phyloP scores from a whole-genome alignment of 768 basidiomycete genomes.

The Xerocomus spinulosus region DNA sequence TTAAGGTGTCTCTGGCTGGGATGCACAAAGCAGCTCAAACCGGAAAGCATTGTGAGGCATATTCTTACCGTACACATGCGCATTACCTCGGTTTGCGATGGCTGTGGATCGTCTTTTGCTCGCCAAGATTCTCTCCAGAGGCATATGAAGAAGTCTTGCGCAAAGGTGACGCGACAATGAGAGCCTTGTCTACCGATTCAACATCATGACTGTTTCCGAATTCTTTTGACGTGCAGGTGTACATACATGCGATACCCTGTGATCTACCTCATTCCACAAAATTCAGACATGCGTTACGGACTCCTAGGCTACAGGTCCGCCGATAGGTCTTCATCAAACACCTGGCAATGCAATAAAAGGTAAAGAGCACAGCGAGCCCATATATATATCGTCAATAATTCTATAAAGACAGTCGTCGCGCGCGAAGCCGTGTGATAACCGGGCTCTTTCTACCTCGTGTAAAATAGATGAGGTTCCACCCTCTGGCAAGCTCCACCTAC shows the following conservation, averaged over 20 bases:
- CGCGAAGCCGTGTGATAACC: too few species aligned
- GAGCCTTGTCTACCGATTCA: not conserved
- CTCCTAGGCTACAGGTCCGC: too few species aligned
- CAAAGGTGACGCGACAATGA: not conserved
- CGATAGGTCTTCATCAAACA: too few species aligned
- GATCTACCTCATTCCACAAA: not conserved
- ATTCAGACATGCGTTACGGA: too few species aligned
- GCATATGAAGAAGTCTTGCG: constrained; percentile 20
- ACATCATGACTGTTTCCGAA: too few species aligned
- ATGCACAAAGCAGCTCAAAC: constrained; percentile 22
- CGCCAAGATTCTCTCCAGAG: constrained; percentile 25
- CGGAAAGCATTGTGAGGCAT: constrained; percentile 24
- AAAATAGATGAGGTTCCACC: too few species aligned
- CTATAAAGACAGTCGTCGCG: too few species aligned
- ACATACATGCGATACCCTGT: not conserved
- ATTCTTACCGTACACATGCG: constrained; percentile 21
- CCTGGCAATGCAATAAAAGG: not conserved
- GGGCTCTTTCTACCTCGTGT: not conserved
- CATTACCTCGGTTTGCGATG: constrained; percentile 6
- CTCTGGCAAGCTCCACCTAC: not conserved
- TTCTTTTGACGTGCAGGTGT: too few species aligned
- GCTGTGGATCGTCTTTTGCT: constrained; percentile 23
- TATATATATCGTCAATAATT: too few species aligned
- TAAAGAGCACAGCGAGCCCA: too few species aligned
- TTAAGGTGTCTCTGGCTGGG: constrained; percentile 15